A percentile compares a stretch with the other conserved stretches of the same genome.
These are phyloP conservation scores for Harringtonia aguacate DNA, from an alignment of 2,329 filamentous ascomycete species.

Conservation along the genomic window DNA sequence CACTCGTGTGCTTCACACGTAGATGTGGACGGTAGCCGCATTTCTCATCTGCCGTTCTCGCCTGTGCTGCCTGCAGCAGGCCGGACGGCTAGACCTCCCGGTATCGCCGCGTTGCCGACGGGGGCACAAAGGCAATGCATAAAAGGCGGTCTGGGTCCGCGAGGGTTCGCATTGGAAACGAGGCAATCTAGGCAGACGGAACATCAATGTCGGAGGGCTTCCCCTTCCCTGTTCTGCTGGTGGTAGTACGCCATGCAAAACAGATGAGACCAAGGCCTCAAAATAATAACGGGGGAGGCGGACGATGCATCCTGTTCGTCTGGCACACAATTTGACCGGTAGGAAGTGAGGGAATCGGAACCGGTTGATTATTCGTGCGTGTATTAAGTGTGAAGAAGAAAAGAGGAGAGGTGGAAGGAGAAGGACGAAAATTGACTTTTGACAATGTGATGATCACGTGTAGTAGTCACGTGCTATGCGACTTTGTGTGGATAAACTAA, in stretches of 20 bases:
- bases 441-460: too few relatives aligned
- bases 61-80: too few relatives aligned
- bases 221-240: conserved; percentile 3
- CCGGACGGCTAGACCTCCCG: too few relatives aligned
- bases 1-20: too few relatives aligned
- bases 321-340: conserved; percentile 52
- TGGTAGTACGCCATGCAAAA: conserved; percentile 3
- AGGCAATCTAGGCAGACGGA: too few relatives aligned
- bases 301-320: conserved; percentile 25
- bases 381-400: conserved; percentile 30
- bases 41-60: too few relatives aligned
- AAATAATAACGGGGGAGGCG: conserved; percentile 1
- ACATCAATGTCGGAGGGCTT: conserved; percentile 8
- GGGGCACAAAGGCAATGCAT: too few relatives aligned
- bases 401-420: conserved; percentile 12
- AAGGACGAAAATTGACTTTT: conserved; percentile 1
- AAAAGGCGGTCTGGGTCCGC: too few relatives aligned
- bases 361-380: conserved; percentile 54
- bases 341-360: conserved; percentile 36
- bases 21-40: too few relatives aligned
- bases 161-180: too few relatives aligned
- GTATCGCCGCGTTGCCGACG: too few relatives aligned
- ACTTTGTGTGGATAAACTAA: conserved; percentile 4
- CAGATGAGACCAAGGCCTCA: neutral
- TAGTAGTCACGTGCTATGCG: conserved; percentile 7